phyloP scores from a whole-genome alignment of 1,284 basidiomycete species.

The Blastosporella zonata region DNA sequence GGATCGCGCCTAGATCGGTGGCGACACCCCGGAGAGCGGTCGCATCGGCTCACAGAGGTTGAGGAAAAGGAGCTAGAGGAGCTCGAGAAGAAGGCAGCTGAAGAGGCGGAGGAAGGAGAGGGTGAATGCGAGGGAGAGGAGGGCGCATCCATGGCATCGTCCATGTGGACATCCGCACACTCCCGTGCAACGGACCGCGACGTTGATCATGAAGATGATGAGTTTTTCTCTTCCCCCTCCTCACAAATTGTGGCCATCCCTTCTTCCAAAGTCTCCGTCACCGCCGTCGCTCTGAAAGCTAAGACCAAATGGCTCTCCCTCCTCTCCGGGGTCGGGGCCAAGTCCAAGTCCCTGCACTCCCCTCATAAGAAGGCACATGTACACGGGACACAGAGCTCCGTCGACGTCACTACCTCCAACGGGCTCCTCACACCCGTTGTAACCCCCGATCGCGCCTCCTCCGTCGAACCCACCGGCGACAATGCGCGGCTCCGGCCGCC shows the following conservation, averaged over 20 bases:
- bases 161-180: constrained; percentile 45
- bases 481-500: constrained; percentile 34
- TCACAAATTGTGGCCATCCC: constrained; percentile 28
- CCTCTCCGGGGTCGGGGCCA: constrained; percentile 37
- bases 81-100: constrained; percentile 34
- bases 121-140: constrained; percentile 40
- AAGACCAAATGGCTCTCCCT: constrained; percentile 58
- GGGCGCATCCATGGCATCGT: constrained; percentile 50
- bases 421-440: constrained; percentile 4
- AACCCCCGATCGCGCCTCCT: constrained; percentile 14
- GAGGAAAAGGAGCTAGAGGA: constrained; percentile 35
- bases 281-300: constrained; percentile 51
- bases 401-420: constrained; percentile 14
- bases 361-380: constrained; percentile 2
- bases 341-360: constrained; percentile 12
- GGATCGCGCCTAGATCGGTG: constrained; percentile 31
- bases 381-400: constrained; percentile 12
- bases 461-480: constrained; percentile 19
- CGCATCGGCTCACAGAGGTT: constrained; percentile 34
- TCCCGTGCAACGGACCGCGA: constrained; percentile 42
- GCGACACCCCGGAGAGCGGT: constrained; percentile 30
- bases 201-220: constrained; percentile 39
- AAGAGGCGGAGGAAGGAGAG: constrained; percentile 35
- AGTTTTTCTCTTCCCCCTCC: constrained; percentile 30
- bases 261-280: constrained; percentile 34